A percentile compares a stretch with the other conserved stretches of the same genome.
phyloP scores from a whole-genome alignment of 257 asterid genomes.

The Agastache rugosa region DNA sequence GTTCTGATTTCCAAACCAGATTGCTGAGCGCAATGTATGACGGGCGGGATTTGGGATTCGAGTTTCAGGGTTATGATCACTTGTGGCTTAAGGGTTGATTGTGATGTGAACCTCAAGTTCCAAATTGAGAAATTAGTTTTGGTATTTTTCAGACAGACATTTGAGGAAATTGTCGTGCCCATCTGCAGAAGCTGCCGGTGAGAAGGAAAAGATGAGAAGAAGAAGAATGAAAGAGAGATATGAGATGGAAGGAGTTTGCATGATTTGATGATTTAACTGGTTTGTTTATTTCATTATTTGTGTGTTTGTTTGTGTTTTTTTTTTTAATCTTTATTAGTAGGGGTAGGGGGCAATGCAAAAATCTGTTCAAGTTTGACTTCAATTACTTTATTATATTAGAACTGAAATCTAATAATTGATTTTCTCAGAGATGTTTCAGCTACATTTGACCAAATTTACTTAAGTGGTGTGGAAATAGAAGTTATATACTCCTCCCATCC shows the following conservation, averaged over 20 bases:
- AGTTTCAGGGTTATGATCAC: not conserved
- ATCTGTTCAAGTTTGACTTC: too few species aligned
- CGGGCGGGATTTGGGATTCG: not conserved
- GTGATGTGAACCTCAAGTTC: conserved; percentile 39
- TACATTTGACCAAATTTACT: too few species aligned
- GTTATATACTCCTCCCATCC: too few species aligned
- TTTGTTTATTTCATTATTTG: too few species aligned
- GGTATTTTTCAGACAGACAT: not conserved
- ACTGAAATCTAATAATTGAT: too few species aligned
- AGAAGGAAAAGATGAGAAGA: not conserved
- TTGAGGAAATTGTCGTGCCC: not conserved
- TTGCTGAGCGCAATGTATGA: not conserved
- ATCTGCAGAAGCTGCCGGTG: not conserved
- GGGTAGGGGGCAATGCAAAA: too few species aligned
- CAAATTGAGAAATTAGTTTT: not conserved
- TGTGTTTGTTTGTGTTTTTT: too few species aligned
- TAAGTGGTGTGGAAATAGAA: too few species aligned
- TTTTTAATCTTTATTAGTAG: too few species aligned
- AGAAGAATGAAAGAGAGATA: not conserved
- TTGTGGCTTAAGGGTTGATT: conserved; percentile 9
- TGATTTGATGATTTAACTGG: not conserved
- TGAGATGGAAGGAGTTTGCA: not conserved
- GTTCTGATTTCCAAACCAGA: not conserved
- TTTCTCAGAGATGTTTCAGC: too few species aligned
- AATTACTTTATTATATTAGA: too few species aligned